Evolutionary conservation across 305 asterid genomes (phyloP).

Genomic region (Salvia sclarea): DNA sequence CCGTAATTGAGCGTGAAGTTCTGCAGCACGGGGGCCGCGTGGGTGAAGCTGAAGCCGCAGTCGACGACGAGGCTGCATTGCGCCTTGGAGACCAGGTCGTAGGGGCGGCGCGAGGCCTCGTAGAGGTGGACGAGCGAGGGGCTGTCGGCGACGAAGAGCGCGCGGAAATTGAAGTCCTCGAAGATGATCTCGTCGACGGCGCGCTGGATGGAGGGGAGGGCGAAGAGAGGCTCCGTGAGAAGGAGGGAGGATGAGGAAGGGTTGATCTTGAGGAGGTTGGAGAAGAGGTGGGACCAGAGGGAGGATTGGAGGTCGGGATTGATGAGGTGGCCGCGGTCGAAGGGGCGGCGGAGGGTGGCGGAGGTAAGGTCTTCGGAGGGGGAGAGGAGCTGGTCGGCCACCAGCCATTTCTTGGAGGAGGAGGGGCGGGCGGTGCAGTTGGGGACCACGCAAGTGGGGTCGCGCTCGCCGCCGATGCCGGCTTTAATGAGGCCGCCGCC

Average conservation of each 20-base stretch:
- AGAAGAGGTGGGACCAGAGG: slow-evolving; percentile 78
- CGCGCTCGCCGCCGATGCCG: slow-evolving; percentile 87
- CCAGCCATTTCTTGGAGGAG: slow-evolving; percentile 84
- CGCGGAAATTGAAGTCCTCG: slow-evolving; percentile 77
- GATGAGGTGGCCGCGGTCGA: slow-evolving; percentile 87
- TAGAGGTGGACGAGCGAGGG: slow-evolving; percentile 85
- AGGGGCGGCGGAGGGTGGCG: slow-evolving; percentile 93
- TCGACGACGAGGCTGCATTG: slow-evolving; percentile 94
- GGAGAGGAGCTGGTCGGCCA: slow-evolving; percentile 84
- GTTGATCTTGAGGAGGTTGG: slow-evolving; percentile 61
- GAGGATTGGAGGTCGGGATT: slow-evolving; percentile 92
- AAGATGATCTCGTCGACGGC: slow-evolving; percentile 76
- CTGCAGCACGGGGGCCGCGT: slow-evolving; percentile 89
- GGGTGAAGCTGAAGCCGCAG: slow-evolving; percentile 87
- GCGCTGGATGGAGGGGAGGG: slow-evolving; percentile 76
- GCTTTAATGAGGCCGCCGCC: slow-evolving; percentile 91
- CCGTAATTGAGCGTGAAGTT: slow-evolving; percentile 83
- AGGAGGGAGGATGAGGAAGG: slow-evolving; percentile 73
- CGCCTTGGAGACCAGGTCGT: slow-evolving; percentile 67
- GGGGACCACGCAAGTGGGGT: slow-evolving; percentile 77
- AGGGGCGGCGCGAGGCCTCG: slow-evolving; percentile 80
- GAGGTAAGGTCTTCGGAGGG: slow-evolving; percentile 91
- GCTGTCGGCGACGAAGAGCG: slow-evolving; percentile 71
- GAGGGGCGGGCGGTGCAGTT: slow-evolving; percentile 86
- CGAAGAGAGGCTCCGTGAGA: slow-evolving; percentile 86